Percentiles rank a stretch among this genome's conserved stretches.
Conservation (phyloP, 2,329 filamentous ascomycete genomes). For the Colletotrichum sp. region DNA sequence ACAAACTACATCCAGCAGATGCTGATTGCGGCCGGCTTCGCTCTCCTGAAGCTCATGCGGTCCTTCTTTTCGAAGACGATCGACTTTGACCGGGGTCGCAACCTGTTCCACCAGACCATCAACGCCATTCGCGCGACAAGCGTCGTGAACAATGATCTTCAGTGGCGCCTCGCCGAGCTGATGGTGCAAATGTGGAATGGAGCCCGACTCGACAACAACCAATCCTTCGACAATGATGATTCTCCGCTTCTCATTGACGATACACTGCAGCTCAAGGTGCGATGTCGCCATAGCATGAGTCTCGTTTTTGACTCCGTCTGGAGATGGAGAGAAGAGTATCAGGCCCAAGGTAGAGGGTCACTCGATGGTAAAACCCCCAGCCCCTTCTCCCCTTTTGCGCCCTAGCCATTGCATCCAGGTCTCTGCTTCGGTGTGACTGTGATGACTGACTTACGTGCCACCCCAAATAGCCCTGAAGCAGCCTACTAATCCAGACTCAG, state of each 20-base stretch:
- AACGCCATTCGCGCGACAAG: constrained; percentile 74
- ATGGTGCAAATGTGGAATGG: constrained; percentile 88
- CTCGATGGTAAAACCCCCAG: constrained; percentile 66
- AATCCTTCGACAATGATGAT: constrained; percentile 53
- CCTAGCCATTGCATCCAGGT: constrained; percentile 23
- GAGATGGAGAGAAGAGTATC: constrained; percentile 83
- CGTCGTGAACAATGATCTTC: constrained; percentile 78
- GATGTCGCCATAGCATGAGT: constrained; percentile 84
- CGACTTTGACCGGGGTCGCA: constrained; percentile 70
- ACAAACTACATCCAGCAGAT: constrained; percentile 85
- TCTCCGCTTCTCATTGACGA: constrained; percentile 65
- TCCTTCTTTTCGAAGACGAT: constrained; percentile 78
- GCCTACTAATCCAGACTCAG: constrained; percentile 83
- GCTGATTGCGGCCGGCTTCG: constrained; percentile 81
- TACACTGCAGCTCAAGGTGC: constrained; percentile 79
- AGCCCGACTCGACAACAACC: constrained; percentile 56
- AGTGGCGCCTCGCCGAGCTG: constrained; percentile 81
- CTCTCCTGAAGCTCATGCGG: constrained; percentile 77
- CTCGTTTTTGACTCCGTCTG: constrained; percentile 85
- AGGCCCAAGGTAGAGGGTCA: constrained; percentile 70
- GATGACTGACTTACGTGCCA: constrained; percentile 31
- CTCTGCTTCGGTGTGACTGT: constrained; percentile 24
- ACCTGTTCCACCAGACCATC: constrained; percentile 74
- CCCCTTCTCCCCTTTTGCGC: background rate
- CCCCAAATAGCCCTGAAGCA: constrained; percentile 71